Evolutionary conservation across 768 basidiomycete species (phyloP).

Genomic region (Tulasnella sp.): DNA sequence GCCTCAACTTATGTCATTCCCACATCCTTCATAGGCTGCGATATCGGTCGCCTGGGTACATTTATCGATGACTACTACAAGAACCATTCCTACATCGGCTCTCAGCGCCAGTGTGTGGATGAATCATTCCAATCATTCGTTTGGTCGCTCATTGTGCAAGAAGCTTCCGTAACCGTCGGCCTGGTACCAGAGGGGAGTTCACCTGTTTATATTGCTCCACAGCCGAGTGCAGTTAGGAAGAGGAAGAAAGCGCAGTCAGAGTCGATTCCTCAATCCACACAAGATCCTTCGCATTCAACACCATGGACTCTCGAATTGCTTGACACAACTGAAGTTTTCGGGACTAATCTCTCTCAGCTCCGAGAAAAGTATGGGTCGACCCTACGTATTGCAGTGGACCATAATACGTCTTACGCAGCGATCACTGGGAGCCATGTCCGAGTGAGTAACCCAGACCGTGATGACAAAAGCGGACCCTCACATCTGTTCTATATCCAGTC

Average conservation of each 20-base stretch:
- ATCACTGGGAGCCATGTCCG: slow-evolving; percentile 77
- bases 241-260: slow-evolving; percentile 10
- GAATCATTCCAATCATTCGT: slow-evolving; percentile 66
- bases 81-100: slow-evolving; percentile 26
- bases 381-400: slow-evolving; percentile 62
- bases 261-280: not conserved
- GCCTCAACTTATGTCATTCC: not conserved
- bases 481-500: slow-evolving; percentile 36
- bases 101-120: slow-evolving; percentile 46
- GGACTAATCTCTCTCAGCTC: slow-evolving; percentile 45
- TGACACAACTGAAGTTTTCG: slow-evolving; percentile 35
- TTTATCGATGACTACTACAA: slow-evolving; percentile 58
- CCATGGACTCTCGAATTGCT: slow-evolving; percentile 35
- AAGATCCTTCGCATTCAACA: not conserved
- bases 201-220: slow-evolving; percentile 67
- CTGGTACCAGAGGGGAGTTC: slow-evolving; percentile 44
- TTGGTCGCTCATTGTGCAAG: slow-evolving; percentile 66
- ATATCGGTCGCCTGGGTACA: slow-evolving; percentile 55
- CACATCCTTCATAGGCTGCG: slow-evolving; percentile 44
- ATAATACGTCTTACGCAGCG: slow-evolving; percentile 60
- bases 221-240: slow-evolving; percentile 37
- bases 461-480: not conserved
- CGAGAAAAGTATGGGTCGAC: slow-evolving; percentile 44
- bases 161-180: slow-evolving; percentile 67
- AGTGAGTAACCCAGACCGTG: slow-evolving; percentile 33